Base-by-base conservation (phyloP, 768 basidiomycete genomes). In the Tephrocybe sp. region DNA sequence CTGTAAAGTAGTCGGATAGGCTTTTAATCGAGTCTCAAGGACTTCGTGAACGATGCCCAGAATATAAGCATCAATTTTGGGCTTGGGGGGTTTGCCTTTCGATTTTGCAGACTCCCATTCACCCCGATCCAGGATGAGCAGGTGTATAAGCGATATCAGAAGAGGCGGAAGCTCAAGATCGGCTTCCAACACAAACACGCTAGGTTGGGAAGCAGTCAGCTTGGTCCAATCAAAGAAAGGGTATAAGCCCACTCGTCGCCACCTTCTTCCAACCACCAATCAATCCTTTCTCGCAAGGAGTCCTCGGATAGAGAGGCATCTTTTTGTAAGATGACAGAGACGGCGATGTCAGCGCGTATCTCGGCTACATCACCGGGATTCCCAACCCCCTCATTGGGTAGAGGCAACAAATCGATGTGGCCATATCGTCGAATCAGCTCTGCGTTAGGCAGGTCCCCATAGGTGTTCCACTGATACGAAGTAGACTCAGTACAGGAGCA, bases 361-460 rank as follows among this genome's bases (percentile, higher is more conserved):
- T 93, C 91, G 12, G 83, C 84, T n/a, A 88, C 73, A 56, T 93
- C 91, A 25, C 81, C 83, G 3, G 90, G 90, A 63, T 91, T 93
- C 0, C 90, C 90, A 33, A 65, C 50, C 4, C 70, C 72, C 18
- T 75, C 72, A 18, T 74, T 57, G 0, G 78, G 69, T 14, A 88
- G 64, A 8, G 77, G 79, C 15, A 94, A 65, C 24, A 84, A 62
- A 68, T 98, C 97, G 48, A 96, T 86, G 62, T 98, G 90, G 0
- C 97, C 97, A 62, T 96, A 98, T 50, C 90, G 83, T 38, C 97
- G 83, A n/a, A 99, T 78, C 7, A 99, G 80, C 58, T 95, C 95
- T 6, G 90, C 82, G 63, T 98, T 98, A 4, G 96, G 93, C 1
- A 84, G 86, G 62, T 95, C 90, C 23, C 88, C 92, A 65, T 98